phyloP scores from a whole-genome alignment of 2,329 filamentous ascomycete species.

The Epichloe elymi region DNA sequence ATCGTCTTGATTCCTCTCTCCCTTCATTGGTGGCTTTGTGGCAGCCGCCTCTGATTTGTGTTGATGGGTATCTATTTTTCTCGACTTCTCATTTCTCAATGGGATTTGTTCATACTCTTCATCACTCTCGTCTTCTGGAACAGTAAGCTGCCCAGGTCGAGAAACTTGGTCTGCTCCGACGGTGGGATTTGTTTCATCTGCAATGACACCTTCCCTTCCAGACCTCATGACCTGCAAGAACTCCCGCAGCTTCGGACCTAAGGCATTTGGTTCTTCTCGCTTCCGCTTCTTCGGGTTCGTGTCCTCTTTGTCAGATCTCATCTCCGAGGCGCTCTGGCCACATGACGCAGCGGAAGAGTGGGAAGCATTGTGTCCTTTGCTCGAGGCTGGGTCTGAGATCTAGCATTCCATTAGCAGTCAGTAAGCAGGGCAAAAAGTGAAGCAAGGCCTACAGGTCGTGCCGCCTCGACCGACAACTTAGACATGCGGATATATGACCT shows the following conservation, averaged over 20 bases:
- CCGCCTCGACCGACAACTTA: slow-evolving; percentile 79
- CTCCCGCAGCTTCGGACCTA: slow-evolving; percentile 73
- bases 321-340: slow-evolving; percentile 2
- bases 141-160: slow-evolving; percentile 19
- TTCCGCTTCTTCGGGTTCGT: slow-evolving; percentile 54
- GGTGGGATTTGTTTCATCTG: slow-evolving; percentile 16
- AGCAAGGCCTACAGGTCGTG: slow-evolving; percentile 51
- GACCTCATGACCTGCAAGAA: slow-evolving; percentile 73
- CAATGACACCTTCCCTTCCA: slow-evolving; percentile 20
- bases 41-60: slow-evolving; percentile 4
- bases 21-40: slow-evolving; percentile 6
- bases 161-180: slow-evolving; percentile 9
- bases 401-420: slow-evolving; percentile 25
- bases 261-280: slow-evolving; percentile 41
- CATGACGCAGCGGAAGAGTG: slow-evolving; percentile 13
- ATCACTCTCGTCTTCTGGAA: slow-evolving; percentile 49
- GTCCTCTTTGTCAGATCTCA: slow-evolving; percentile 19
- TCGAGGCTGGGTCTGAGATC: slow-evolving; percentile 31
- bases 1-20: slow-evolving; percentile 2
- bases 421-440: slow-evolving; percentile 6
- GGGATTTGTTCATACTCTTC: slow-evolving; percentile 62
- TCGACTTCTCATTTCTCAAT: slow-evolving; percentile 35
- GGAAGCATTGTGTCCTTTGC: slow-evolving; percentile 15
- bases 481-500: slow-evolving; percentile 92
- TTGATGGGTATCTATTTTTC: slow-evolving; percentile 15